These are phyloP conservation scores for Leishmania turanica DNA, from an alignment of 208 protist species.

Conservation along the genomic window DNA sequence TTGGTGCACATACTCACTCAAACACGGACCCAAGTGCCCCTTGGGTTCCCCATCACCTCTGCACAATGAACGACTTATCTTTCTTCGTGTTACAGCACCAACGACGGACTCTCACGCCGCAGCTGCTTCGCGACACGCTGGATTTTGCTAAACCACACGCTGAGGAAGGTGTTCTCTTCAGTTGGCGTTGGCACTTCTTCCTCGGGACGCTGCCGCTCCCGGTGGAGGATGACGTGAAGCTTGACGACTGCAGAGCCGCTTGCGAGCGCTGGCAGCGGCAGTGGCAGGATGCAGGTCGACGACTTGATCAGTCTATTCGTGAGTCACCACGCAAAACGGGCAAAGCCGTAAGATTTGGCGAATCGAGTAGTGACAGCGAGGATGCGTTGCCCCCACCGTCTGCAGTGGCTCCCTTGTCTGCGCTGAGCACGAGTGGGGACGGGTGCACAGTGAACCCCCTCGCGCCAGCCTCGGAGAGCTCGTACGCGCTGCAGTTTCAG, in stretches of 20 bases:
- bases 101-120: constrained; percentile 12
- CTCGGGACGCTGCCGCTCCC: constrained; percentile 41
- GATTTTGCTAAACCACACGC: constrained; percentile 19
- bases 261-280: constrained; percentile 15
- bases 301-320: constrained; percentile 15
- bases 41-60: not conserved
- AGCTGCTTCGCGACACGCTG: constrained; percentile 41
- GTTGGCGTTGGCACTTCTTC: constrained; percentile 55
- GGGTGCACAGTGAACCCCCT: constrained; percentile 58
- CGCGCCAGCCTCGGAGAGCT: constrained; percentile 44
- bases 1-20: not conserved
- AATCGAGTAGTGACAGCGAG: constrained; percentile 29
- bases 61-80: constrained; percentile 43
- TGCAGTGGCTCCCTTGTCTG: not conserved
- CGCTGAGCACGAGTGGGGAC: not conserved
- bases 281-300: constrained; percentile 26
- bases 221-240: not conserved
- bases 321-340: constrained; percentile 5
- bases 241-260: not conserved
- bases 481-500: constrained; percentile 63
- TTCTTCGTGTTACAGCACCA: constrained; percentile 20
- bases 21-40: no score
- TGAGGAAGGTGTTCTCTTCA: constrained; percentile 26
- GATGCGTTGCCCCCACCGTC: constrained; percentile 4
- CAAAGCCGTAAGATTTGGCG: constrained; percentile 31